Conservation (phyloP, 495 filamentous ascomycete genomes). For the Neurospora tetraspora region DNA sequence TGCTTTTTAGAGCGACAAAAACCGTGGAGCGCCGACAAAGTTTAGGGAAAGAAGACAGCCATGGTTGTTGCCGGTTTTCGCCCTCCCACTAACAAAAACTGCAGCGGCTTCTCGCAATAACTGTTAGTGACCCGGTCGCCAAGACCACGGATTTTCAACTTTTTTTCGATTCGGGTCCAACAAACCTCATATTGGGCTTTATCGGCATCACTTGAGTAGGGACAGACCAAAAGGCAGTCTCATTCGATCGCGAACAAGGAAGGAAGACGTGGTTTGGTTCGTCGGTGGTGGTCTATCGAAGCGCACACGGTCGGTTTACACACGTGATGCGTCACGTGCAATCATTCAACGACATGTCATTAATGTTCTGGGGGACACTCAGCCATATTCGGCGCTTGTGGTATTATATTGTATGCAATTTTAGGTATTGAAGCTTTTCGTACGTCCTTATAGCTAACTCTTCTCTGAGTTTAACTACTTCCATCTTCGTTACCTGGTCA, state of each 20-base stretch:
- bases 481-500: too few species aligned
- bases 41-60: neutral
- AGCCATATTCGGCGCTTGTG: too few species aligned
- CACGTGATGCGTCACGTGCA: neutral
- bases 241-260: neutral
- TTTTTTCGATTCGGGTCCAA: neutral
- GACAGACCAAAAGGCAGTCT: neutral
- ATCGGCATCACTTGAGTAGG: fast-evolving
- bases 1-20: neutral
- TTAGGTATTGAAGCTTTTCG: too few species aligned
- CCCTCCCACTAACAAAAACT: neutral
- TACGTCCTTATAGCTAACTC: too few species aligned
- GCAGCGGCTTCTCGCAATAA: neutral
- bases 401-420: too few species aligned
- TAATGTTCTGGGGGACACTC: neutral
- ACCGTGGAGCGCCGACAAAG: neutral
- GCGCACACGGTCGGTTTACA: too few species aligned
- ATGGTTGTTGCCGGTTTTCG: neutral
- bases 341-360: neutral
- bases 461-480: too few species aligned
- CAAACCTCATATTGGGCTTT: neutral
- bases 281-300: too few species aligned
- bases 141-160: neutral
- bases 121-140: neutral
- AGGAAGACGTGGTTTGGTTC: neutral